Evolutionary conservation across 371 early-diverging fungal genomes (phyloP), one percentile per base, ranked within the genome.

Genomic region (Rozella allomycis): DNA sequence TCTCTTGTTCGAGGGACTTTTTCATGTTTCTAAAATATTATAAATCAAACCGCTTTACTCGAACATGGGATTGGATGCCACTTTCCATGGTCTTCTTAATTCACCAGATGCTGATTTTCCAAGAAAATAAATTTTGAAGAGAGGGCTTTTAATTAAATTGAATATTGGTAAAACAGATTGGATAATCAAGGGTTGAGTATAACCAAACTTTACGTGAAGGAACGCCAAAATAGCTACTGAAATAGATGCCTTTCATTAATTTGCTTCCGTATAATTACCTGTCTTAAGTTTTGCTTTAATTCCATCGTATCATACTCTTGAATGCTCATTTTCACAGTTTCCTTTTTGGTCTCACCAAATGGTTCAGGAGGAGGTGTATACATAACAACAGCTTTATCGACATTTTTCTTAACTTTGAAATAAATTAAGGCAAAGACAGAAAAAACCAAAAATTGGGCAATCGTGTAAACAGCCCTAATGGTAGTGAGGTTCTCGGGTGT

Each of bases 171-270:
- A 43, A 41, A 86, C 60, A 13, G 74, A 70, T 61, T 88, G 90
- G 50, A 86, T 56, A 31, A 85, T 57, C 26, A 88, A 55, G 16
- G 90, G 90, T 40, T 84, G 80, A 39, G 77, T 68, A 41, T 79
- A 81, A 29, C 78, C 75, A 52, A 70, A 85, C 53, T 82, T 70
- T 55, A 70, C 76, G 56, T 86, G 78, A 60, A 86, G 69, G 30
- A 74, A 59, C 26, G 58, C 57, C 46, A 85, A 70, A 40, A 84
- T 59, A 29, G 54, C 58, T 21, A 74, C 43, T 17, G 75, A 70
- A 20, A 75, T 66, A 16, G 62, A 33, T 17, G 67, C 66, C 37
- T 72, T 67, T 44, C 72, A 71, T 34, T 74, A 53, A 33, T 65
- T 55, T 46, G n/a, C n/a, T n/a, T n/a, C n/a, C n/a, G n/a, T n/a